Evolutionary conservation across 768 basidiomycete genomes (phyloP), one percentile per base, ranked within the genome.

Genomic region (Piloderma croceum): DNA sequence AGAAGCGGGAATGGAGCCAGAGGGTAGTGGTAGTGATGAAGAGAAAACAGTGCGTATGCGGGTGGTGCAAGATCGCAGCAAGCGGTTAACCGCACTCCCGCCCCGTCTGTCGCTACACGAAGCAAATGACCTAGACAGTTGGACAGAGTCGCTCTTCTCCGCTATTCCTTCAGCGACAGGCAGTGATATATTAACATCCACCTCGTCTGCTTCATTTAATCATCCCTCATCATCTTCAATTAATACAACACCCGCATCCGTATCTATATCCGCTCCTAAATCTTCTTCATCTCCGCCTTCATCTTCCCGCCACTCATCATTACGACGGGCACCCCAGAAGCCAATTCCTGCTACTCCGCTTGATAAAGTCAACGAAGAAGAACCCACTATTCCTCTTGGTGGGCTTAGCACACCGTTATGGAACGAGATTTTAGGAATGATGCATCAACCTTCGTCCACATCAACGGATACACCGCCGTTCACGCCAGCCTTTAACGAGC

Each of bases 61-160:
- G n/a, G n/a, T n/a, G n/a, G n/a, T n/a, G n/a, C n/a, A n/a, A n/a
- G n/a, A n/a, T n/a, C 10, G 15, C 10, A 15, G 15, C 27, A 60
- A 61, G 40, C 51, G 57, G 24, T 54, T 59, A 4, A 56, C 57
- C 3, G 58, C 58, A 2, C 52, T 62, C 22, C 73, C 79, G 1
- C 79, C 79, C 9, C 70, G 79, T 11, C 50, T 81, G 22, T 79
- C 77, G 4, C 61, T 79, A 21, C 74, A 77, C 43, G 64, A 65
- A 24, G 70, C 73, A 27, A 52, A 59, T 10, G 77, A 71, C 45
- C 60, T 79, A 20, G 64, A 68, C 7, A 65, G 66, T 20, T 81
- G 79, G 80, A 67, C 73, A 7, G 68, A 74, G 48, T 66, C 73
- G 5, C 48, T 81, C 24, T 64, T 81, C 23, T 72, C 64, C n/a